These are phyloP conservation scores for Bondarzewia mesenterica DNA, from an alignment of 1,284 basidiomycete genomes.

Conservation along the genomic window DNA sequence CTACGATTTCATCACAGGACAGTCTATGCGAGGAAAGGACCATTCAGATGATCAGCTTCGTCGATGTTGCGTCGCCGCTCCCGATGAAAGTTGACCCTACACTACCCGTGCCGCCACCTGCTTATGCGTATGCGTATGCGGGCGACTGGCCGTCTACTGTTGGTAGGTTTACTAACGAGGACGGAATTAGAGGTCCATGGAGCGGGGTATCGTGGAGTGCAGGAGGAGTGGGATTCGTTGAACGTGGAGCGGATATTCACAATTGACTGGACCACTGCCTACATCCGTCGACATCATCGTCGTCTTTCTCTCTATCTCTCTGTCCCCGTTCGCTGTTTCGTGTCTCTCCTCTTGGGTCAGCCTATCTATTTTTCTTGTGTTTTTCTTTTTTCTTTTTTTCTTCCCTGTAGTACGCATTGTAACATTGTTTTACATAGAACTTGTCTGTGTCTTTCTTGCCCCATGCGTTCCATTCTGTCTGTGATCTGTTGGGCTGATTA, in stretches of 20 bases:
- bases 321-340: background rate
- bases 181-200: slow-evolving; percentile 11
- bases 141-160: slow-evolving; percentile 8
- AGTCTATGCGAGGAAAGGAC: slow-evolving; percentile 22
- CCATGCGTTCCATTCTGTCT: background rate
- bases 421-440: slow-evolving; percentile 10
- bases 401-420: slow-evolving; percentile 10
- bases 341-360: slow-evolving; percentile 5
- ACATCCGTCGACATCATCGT: background rate
- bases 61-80: slow-evolving; percentile 17
- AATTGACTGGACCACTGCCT: too few species aligned
- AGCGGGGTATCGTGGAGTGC: slow-evolving; percentile 1
- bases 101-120: slow-evolving; percentile 6
- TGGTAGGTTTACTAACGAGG: slow-evolving; percentile 11
- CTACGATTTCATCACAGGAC: slow-evolving; percentile 20
- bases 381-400: slow-evolving; percentile 3
- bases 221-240: too few species aligned
- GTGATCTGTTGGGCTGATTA: background rate
- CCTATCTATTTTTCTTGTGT: slow-evolving; percentile 7
- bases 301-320: background rate
- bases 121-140: slow-evolving; percentile 10
- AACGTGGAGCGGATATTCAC: too few species aligned
- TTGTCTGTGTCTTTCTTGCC: background rate
- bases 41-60: slow-evolving; percentile 21
- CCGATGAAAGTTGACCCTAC: slow-evolving; percentile 4